Base-by-base conservation (phyloP, 2,329 filamentous ascomycete genomes). In the Colletotrichum echinochloae region DNA sequence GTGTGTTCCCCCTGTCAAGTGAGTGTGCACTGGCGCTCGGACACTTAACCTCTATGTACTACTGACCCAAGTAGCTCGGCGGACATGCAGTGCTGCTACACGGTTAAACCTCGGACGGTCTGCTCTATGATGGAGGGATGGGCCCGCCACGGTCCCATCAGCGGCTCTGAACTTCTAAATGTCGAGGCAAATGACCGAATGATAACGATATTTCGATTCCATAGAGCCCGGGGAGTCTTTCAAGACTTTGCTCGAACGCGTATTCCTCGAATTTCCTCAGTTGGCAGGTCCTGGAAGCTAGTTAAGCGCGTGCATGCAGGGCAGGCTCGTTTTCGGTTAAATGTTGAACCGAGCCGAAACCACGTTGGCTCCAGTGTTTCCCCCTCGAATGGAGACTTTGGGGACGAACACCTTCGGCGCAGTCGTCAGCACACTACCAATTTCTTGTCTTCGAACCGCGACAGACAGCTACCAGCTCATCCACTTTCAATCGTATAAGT, bases 351-450 rank as follows among this genome's bases (percentile, higher is more conserved):
- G 68, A 23, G 11, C 59, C 65, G 48, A 14, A 18, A 30, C 46
- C n/a, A 26, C 59, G 9, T 37, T 60, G 52, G 65, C 60, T 62
- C 71, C 67, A 72, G 69, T 68, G 60, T 65, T 65, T 75, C 63
- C 66, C 66, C 69, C 70, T 74, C 72, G 65, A 63, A 69, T 66
- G 70, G 30, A 35, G 57, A 60, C 57, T 60, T 28, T 35, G n/a
- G 51, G 51, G 51, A 55, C 57, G 46, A 51, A 48, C 41, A 63
- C 35, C 20, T 49, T 56, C 49, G 37, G 59, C 49, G 44, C 70
- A 39, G 55, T 59, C 33, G 59, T 61, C 57, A 61, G 59, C 59
- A 61, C 59, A 61, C 59, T 61, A 61, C 59, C 59, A 61, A 61
- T 61, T 61, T 61, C 59, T 61, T 12, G 44, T 61, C 59, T 37